phyloP scores from a whole-genome alignment of 805 yeast genomes.

The Myxozyma kluyveri region DNA sequence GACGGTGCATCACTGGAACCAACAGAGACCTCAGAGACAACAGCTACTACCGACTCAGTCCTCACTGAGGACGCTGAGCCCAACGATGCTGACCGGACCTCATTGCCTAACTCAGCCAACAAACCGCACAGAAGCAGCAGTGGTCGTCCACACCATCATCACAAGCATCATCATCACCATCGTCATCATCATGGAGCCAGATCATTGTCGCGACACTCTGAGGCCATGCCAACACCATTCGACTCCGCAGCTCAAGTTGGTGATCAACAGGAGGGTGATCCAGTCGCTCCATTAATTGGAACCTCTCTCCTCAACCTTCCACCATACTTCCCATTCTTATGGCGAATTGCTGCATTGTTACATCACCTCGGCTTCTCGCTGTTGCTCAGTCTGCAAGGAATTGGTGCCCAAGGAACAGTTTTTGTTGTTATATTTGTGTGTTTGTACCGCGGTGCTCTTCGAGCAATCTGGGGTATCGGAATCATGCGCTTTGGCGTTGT shows the following conservation, averaged over 20 bases:
- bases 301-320: slow-evolving; percentile 26
- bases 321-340: slow-evolving; percentile 24
- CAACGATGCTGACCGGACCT: too few species aligned
- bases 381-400: slow-evolving; percentile 16
- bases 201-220: neutral
- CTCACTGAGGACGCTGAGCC: slow-evolving; percentile 9
- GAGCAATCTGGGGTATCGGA: slow-evolving; percentile 28
- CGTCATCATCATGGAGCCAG: slow-evolving; percentile 6
- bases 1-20: neutral
- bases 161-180: slow-evolving; percentile 20
- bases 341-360: slow-evolving; percentile 25
- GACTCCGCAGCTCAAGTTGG: slow-evolving; percentile 23
- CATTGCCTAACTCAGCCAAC: too few species aligned
- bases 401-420: slow-evolving; percentile 2
- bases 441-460: slow-evolving; percentile 19
- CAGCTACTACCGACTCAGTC: neutral
- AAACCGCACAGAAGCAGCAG: neutral
- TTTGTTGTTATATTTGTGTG: slow-evolving; percentile 16
- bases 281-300: slow-evolving; percentile 26
- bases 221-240: slow-evolving; percentile 16
- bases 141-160: slow-evolving; percentile 12
- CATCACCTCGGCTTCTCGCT: slow-evolving; percentile 28
- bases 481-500: slow-evolving; percentile 29
- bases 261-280: slow-evolving; percentile 23
- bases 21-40: neutral